Evolutionary conservation across 768 basidiomycete genomes (phyloP).

Genomic region (Leccinum rimulosum): DNA sequence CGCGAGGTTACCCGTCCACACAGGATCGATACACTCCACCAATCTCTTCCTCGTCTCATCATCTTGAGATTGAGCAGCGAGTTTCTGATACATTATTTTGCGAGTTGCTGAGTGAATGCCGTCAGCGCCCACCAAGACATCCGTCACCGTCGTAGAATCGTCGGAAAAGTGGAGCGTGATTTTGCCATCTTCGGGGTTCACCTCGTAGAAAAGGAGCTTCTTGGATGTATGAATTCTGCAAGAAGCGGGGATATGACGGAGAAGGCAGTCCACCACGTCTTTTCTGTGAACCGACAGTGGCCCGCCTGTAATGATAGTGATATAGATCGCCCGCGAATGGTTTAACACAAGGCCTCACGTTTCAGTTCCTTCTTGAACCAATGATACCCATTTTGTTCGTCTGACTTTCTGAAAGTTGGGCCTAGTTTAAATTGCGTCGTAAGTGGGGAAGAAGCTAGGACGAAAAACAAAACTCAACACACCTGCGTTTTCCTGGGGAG

Average conservation of each 20-base stretch:
- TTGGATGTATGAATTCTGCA: constrained; percentile 36
- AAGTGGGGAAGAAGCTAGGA: background rate
- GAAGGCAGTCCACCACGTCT: constrained; percentile 35
- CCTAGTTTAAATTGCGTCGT: constrained; percentile 9
- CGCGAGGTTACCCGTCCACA: constrained; percentile 40
- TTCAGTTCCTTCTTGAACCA: constrained; percentile 26
- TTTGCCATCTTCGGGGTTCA: constrained; percentile 16
- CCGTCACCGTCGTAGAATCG: constrained; percentile 34
- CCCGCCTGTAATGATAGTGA: constrained; percentile 23
- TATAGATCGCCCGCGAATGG: background rate
- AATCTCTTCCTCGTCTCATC: constrained; percentile 9
- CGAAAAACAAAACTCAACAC: background rate
- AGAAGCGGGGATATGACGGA: constrained; percentile 25
- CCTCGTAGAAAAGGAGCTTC: constrained; percentile 32
- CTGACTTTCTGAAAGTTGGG: constrained; percentile 32
- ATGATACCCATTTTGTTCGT: constrained; percentile 31
- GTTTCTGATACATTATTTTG: constrained; percentile 21
- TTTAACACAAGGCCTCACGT: constrained; percentile 15
- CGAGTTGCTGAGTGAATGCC: constrained; percentile 40
- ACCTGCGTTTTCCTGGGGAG: constrained; percentile 23
- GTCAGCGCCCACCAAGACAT: constrained; percentile 44
- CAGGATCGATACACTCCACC: constrained; percentile 30
- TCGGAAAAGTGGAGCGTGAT: constrained; percentile 37
- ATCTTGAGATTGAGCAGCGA: constrained; percentile 10
- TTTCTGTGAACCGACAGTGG: constrained; percentile 36